Percentiles rank a stretch among this genome's conserved stretches.
These are phyloP conservation scores for Barnettozyma hawaiiensis DNA, from an alignment of 1,139 yeast genomes.

Conservation along the genomic window DNA sequence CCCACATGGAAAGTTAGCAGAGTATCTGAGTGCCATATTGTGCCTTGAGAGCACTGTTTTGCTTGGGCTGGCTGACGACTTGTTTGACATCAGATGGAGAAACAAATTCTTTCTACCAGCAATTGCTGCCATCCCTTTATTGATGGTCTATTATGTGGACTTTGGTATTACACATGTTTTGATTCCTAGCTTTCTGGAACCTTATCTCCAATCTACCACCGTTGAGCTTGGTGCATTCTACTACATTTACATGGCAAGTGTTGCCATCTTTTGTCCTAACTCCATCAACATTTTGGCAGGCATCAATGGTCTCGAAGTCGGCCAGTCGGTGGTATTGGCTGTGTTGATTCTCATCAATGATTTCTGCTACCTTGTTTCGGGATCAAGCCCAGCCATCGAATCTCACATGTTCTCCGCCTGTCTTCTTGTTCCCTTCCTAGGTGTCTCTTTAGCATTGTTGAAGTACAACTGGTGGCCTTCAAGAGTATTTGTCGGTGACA, in stretches of 20 bases:
- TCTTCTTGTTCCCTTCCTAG: constrained; percentile 77
- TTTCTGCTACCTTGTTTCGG: constrained; percentile 52
- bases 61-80: constrained; percentile 88
- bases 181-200: constrained; percentile 64
- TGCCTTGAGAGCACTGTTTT: constrained; percentile 81
- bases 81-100: constrained; percentile 95
- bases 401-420: constrained; percentile 81
- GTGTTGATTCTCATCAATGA: constrained; percentile 71
- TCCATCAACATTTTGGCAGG: constrained; percentile 97
- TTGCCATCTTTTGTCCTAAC: constrained; percentile 91
- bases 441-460: constrained; percentile 73
- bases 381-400: constrained; percentile 58
- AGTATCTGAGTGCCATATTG: constrained; percentile 76
- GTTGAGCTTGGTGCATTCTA: constrained; percentile 76
- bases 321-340: constrained; percentile 81
- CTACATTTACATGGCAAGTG: constrained; percentile 84
- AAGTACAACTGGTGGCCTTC: constrained; percentile 90
- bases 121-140: constrained; percentile 84
- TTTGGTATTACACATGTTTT: constrained; percentile 90
- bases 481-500: constrained; percentile 91
- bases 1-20: constrained; percentile 83
- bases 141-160: constrained; percentile 89
- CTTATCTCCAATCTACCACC: constrained; percentile 35
- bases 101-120: constrained; percentile 95
- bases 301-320: constrained; percentile 92